Evolutionary conservation across 352 stramenopile species (phyloP), one percentile per base, ranked within the genome.

Genomic region (Phytophthora pisi): DNA sequence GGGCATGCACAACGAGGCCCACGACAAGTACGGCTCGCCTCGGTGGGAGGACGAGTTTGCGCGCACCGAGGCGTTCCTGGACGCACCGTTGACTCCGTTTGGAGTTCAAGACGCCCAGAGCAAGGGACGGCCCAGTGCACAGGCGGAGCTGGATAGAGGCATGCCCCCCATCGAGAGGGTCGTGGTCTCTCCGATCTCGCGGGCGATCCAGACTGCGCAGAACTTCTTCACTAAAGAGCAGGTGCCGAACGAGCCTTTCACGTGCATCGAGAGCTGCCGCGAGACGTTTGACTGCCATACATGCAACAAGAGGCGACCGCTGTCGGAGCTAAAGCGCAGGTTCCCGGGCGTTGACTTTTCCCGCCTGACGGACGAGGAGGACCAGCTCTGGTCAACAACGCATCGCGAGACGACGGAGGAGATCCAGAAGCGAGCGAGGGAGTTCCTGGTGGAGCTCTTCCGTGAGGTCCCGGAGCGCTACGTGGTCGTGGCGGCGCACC

Each of bases 321-420:
- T 84, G 38, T 68, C 78, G 9, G 64, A 83, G 50, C 60, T 94
- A 38, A 71, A 68, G 51, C 18, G 26, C 16, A 84, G 77, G 59
- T 94, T 94, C 54, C 75, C 82, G 1, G 60, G 75, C 6, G 79
- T 94, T 7, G 79, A 94, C 58, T 94, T 94, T 40, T 81, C 75
- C 5, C 70, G 62, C 34, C 71, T 94, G 42, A 51, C 51, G 36
- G 75, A 88, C 56, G 81, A 92, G 31, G 63, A 87, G 28, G 86
- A 94, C 53, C 40, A 68, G 38, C 42, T 86, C 52, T 94, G 86
- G 86, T 74, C 72, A 28, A 61, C 82, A 3, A 78, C 77, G 7
- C 74, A 91, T 56, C 79, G 79, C 24, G 84, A 94, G 62, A 91
- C 82, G 11, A 78, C 77, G 20, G 79, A 81, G 4, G 86, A 94